phyloP scores from a whole-genome alignment of 179 eudicot species.

The Beta macrorhiza region DNA sequence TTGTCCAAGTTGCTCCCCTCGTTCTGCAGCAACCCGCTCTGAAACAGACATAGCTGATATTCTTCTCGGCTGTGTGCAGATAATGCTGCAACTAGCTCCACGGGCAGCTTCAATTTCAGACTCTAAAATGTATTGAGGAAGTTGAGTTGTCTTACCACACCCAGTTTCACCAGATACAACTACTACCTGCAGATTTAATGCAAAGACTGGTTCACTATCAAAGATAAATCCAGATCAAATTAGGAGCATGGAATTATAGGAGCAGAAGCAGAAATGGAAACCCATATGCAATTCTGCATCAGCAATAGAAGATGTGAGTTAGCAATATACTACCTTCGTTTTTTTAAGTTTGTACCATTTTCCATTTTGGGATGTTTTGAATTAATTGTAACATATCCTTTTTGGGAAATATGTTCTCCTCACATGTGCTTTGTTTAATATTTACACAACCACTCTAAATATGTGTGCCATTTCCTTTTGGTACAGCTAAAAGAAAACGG shows the following conservation, averaged over 20 bases:
- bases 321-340: neutral
- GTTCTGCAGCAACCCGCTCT: conserved; percentile 94
- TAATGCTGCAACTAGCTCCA: conserved; percentile 76
- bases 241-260: neutral
- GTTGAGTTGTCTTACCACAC: conserved; percentile 91
- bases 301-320: neutral
- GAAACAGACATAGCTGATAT: conserved; percentile 92
- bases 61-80: conserved; percentile 90
- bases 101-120: conserved; percentile 77
- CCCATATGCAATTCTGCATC: neutral
- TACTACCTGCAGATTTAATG: conserved; percentile 53
- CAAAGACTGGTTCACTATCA: neutral
- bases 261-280: neutral
- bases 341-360: no score
- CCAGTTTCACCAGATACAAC: conserved; percentile 95
- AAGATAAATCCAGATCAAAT: neutral
- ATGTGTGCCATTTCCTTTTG: no score
- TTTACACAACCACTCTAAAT: neutral
- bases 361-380: no score
- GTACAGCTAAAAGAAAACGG: no score
- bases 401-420: no score
- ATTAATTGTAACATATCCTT: no score
- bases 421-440: no score
- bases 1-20: conserved; percentile 83
- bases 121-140: conserved; percentile 88